Base-by-base conservation (phyloP, 2,329 filamentous ascomycete genomes). In the Immersiporthe knoxdaviesiana region DNA sequence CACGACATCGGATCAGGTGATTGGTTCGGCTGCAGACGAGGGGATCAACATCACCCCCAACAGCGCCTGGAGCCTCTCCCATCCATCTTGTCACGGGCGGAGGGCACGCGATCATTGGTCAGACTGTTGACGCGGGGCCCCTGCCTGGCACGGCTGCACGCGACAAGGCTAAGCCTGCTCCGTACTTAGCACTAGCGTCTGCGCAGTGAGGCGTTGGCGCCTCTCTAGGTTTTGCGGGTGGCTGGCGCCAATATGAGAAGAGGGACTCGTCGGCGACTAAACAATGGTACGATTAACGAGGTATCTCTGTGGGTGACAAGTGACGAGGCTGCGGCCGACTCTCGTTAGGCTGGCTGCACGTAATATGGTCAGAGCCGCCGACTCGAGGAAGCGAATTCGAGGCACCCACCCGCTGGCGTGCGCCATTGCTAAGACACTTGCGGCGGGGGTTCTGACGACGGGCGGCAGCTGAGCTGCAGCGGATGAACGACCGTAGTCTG, bases 141-240 rank as follows among this genome's bases (percentile, higher is more conserved):
- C 65, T 64, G 61, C 52, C 61, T 27, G 61, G 56, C 65, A 65
- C 65, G 68, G 68, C 68, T 67, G 56, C 35, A 18, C 35, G 32
- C 37, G 50, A 69, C 65, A 8, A 44, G 52, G 41, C 54, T 37
- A 39, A 32, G 32, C 35, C 32, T 60, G 21, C 32, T 37, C n/a
- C 4, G 58, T 39, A 24, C 24, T n/a, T n/a, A n/a, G n/a, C n/a
- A n/a, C n/a, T 60, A 32, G 30, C 18, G 32, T 60, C 32, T 60
- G 35, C 58, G 32, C 32, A 39, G 32, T 27, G 58, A 47, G 44
- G 44, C 44, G 44, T 47, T 16, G n/a, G n/a, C n/a, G n/a, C 58
- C 18, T 24, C n/a, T 24, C 6, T 56, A 56, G 52, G 52, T 56
- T 56, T 56, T 27, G 24, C 24, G 50, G 52, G 52, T 56, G 52